Evolutionary conservation across 2,329 filamentous ascomycete species (phyloP).

Genomic region (Gaeumannomyces sp.): DNA sequence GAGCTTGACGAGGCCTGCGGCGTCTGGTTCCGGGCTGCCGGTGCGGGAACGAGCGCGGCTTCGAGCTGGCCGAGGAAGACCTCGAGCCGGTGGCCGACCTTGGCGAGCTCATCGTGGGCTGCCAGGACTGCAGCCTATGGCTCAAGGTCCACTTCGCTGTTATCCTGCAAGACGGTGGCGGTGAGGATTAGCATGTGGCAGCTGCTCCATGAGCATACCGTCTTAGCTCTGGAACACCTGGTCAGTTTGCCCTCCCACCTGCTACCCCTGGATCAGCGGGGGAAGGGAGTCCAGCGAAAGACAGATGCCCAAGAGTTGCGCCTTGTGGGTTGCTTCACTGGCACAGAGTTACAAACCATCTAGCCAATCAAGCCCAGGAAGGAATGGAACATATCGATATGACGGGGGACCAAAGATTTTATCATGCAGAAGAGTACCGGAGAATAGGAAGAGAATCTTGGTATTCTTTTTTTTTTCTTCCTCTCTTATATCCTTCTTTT

Average conservation of each 20-base stretch:
- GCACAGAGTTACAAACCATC: no score
- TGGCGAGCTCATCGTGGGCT: constrained; percentile 58
- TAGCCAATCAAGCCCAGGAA: no score
- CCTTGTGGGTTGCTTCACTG: no score
- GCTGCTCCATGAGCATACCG: neutral
- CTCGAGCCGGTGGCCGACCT: constrained; percentile 48
- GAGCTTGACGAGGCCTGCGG: constrained; percentile 39
- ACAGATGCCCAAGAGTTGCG: no score
- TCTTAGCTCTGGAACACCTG: neutral
- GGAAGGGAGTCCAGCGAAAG: no score
- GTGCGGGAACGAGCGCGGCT: constrained; percentile 58
- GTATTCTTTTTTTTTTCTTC: neutral
- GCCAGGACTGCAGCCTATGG: constrained; percentile 62
- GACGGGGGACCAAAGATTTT: neutral
- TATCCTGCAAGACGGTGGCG: constrained; percentile 30
- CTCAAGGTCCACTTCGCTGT: constrained; percentile 58
- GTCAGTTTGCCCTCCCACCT: neutral
- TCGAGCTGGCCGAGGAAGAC: constrained; percentile 51
- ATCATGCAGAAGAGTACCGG: neutral
- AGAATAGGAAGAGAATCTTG: neutral
- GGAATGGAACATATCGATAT: no score
- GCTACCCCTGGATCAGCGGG: neutral
- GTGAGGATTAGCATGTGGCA: constrained; percentile 6
- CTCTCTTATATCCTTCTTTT: neutral
- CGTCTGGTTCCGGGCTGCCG: constrained; percentile 55